Base-by-base conservation (phyloP, 1,284 basidiomycete genomes). In the Pyrrhoderma noxium region DNA sequence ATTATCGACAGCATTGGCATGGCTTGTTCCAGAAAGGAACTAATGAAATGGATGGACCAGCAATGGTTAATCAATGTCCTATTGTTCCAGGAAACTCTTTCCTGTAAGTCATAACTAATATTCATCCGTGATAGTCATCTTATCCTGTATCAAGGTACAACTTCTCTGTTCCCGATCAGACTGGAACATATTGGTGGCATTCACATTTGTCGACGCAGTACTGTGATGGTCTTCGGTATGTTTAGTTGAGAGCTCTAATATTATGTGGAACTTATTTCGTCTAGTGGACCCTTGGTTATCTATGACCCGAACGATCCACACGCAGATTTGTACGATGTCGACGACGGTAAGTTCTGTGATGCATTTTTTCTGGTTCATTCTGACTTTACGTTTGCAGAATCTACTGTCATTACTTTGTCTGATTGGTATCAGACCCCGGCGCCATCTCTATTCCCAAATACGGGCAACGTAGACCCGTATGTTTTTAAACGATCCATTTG, bases 231-330 rank as follows among this genome's bases (percentile, higher is more conserved):
- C 45, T 62, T 14, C 56, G 51, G 50, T 53, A 45, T 22, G 49
- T 46, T 8, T 35, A 5, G 18, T 8, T 47, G 38, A 7, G 5
- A 31, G 27, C 7, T 35, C 31, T 13, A 27, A 2, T 22, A 38
- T 25, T 31, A 3, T n/a, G n/a, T 13, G 16, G 3, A 1, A 31
- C 47, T 21, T 41, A 49, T 62, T 8, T 54, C 65, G 19, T 39
- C 21, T 36, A 67, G 75, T 39, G 75, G 75, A 1, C 63, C 67
- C 0, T 53, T 77, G 19, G 65, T 77, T 4, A 62, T 77, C 34
- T 77, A 79, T 51, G 76, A 78, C 58, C 67, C 64, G 3, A 9
- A 69, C 3, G 76, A 76, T 53, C 75, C 76, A 21, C 66, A 68
- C 47, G 57, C 53, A 3, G 7, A 60, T n/a, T 51, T 74, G 47